A percentile compares a stretch with the other conserved stretches of the same genome.
These are phyloP conservation scores for Dillenia suffruticosa DNA, from an alignment of 164 flowering plant species.

Conservation along the genomic window DNA sequence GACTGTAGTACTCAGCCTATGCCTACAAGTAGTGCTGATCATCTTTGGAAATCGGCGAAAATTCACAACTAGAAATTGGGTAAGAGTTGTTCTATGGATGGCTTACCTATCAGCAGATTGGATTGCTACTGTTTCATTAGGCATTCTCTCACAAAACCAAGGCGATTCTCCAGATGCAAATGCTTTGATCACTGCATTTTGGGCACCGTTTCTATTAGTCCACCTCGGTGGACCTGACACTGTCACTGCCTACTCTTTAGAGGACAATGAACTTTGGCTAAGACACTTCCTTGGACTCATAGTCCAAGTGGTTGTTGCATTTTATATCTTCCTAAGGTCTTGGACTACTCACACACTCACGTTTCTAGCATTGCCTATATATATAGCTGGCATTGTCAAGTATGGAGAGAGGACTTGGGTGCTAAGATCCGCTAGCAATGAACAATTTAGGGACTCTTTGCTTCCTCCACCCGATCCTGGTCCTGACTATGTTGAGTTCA, in stretches of 20 bases:
- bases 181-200: not conserved
- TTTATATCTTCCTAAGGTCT: constrained; percentile 3
- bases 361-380: constrained; percentile 8
- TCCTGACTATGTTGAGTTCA: constrained; percentile 14
- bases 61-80: not conserved
- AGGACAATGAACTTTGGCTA: constrained; percentile 14
- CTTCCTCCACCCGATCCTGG: constrained; percentile 15
- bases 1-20: constrained; percentile 8
- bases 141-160: constrained; percentile 3
- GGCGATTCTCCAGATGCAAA: not conserved
- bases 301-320: not conserved
- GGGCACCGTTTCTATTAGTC: constrained; percentile 15
- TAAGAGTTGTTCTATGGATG: constrained; percentile 5
- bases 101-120: constrained; percentile 16
- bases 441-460: constrained; percentile 10
- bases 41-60: constrained; percentile 9
- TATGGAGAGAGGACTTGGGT: constrained; percentile 21
- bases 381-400: constrained; percentile 16
- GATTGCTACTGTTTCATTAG: constrained; percentile 9
- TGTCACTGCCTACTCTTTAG: constrained; percentile 12
- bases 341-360: not conserved
- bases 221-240: constrained; percentile 15
- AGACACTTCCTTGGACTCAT: constrained; percentile 6
- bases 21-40: constrained; percentile 4
- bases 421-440: constrained; percentile 15